phyloP scores from a whole-genome alignment of 352 stramenopile species.

The Hyaloperonospora brassicae region DNA sequence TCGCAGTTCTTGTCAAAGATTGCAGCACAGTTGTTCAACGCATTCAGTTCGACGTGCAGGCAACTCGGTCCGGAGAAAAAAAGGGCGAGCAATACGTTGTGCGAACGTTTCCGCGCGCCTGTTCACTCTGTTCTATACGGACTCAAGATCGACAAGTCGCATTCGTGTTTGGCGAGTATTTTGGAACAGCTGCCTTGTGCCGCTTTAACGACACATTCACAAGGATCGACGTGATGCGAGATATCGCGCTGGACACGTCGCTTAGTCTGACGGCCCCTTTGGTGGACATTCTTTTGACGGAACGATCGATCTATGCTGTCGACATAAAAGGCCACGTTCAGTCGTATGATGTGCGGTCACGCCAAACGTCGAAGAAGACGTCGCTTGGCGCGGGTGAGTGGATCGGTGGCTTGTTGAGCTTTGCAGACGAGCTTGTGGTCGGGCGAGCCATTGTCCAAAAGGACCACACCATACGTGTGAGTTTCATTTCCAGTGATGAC shows the following conservation, averaged over 20 bases:
- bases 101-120: constrained; percentile 10
- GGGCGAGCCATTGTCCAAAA: constrained; percentile 2
- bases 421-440: constrained; percentile 20
- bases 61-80: not conserved
- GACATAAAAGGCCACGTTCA: constrained; percentile 16
- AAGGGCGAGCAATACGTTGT: not conserved
- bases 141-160: constrained; percentile 12
- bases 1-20: constrained; percentile 15
- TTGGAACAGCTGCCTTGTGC: constrained; percentile 15
- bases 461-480: not conserved
- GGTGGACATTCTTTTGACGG: constrained; percentile 16
- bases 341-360: constrained; percentile 18
- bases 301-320: constrained; percentile 15
- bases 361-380: constrained; percentile 16
- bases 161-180: constrained; percentile 10
- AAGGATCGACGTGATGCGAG: constrained; percentile 5
- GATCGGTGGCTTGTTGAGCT: constrained; percentile 13
- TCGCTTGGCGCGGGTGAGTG: constrained; percentile 3
- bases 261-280: constrained; percentile 11
- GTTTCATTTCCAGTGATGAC: constrained; percentile 27
- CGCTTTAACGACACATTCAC: constrained; percentile 23
- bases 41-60: constrained; percentile 5
- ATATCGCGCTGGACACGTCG: constrained; percentile 8
- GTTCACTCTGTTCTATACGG: constrained; percentile 17
- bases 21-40: constrained; percentile 11